Base-by-base conservation (phyloP, 2,329 filamentous ascomycete species). In the Hymenoscyphus occultus region DNA sequence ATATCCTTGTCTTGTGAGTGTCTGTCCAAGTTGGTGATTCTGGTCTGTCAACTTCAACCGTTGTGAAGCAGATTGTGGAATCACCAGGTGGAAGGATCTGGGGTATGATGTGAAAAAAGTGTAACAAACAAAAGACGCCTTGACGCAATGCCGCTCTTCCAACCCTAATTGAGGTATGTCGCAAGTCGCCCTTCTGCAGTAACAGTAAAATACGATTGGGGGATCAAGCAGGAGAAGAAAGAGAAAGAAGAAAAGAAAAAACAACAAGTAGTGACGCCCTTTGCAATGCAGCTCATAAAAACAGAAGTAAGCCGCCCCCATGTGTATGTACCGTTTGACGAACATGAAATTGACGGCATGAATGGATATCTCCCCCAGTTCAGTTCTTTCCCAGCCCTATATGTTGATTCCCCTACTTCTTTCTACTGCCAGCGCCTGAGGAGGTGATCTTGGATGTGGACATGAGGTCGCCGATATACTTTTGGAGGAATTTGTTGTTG, bases 401-500 rank as follows among this genome's bases (percentile, higher is more conserved):
- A 28, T 28, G 28, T 28, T 28, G 28, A 28, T 28, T 28, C 48
- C 16, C 63, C 62, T 67, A 71, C 64, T 74, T 74, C 68, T 72
- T 73, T 60, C 73, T 62, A 22, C 71, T 66, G 28, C 69, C 68
- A 10, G 70, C 71, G 31, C 74, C 73, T 7, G 73, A 73, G 19
- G 87, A 83, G 0, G 87, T 90, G 71, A 90, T 90, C 75, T 90
- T 90, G 76, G 86, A 88, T n/a, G 88, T 90, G 71, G 92, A 91
- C 86, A 97, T 98, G 63, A 98, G 83, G 75, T 97, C 94, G 70
- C 94, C 94, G 73, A 98, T 98, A 77, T 98, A 98, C 77, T 97
- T 97, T 78, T 98, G 94, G 59, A 99, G 80, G 75, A 98, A 97
- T 74, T 93, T 94, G 83, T 99, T 99, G 77, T 97, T 93, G 77